These are phyloP conservation scores for Cutaneotrichosporon dermatis DNA, from an alignment of 1,284 basidiomycete genomes.

Conservation along the genomic window DNA sequence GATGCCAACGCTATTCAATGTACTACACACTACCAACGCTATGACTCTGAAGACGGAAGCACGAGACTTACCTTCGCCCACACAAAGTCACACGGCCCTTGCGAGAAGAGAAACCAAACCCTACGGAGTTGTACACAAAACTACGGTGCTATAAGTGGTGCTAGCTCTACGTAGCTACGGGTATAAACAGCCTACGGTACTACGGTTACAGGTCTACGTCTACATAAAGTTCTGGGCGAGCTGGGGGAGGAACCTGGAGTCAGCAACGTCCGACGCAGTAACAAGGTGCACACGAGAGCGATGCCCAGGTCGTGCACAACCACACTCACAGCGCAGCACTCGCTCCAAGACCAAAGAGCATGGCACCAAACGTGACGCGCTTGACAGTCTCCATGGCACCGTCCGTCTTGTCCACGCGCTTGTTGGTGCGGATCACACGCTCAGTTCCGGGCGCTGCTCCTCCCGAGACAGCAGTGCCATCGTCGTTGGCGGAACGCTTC, in stretches of 20 bases:
- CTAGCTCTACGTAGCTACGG: background rate
- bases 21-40: too few relatives aligned
- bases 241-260: slow-evolving; percentile 2
- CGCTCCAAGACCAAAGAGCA: slow-evolving; percentile 45
- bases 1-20: too few relatives aligned
- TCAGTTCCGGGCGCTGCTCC: slow-evolving; percentile 24
- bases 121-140: background rate
- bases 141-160: background rate
- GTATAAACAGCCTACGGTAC: background rate
- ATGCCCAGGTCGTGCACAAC: too few relatives aligned
- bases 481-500: slow-evolving; percentile 38
- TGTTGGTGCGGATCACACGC: slow-evolving; percentile 40
- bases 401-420: slow-evolving; percentile 28
- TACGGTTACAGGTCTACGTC: background rate
- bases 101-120: too few relatives aligned
- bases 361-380: slow-evolving; percentile 42
- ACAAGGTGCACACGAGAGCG: slow-evolving; percentile 38
- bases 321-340: slow-evolving; percentile 36
- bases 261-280: slow-evolving; percentile 8
- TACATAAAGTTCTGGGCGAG: slow-evolving; percentile 9
- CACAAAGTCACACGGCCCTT: too few relatives aligned
- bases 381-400: slow-evolving; percentile 28
- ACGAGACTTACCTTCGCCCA: too few relatives aligned
- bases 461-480: slow-evolving; percentile 31
- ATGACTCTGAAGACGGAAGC: too few relatives aligned